Percentiles rank a stretch among this genome's conserved stretches.
Evolutionary conservation across 2,329 filamentous ascomycete genomes (phyloP).

Genomic region (Pestalotiopsis fici): DNA sequence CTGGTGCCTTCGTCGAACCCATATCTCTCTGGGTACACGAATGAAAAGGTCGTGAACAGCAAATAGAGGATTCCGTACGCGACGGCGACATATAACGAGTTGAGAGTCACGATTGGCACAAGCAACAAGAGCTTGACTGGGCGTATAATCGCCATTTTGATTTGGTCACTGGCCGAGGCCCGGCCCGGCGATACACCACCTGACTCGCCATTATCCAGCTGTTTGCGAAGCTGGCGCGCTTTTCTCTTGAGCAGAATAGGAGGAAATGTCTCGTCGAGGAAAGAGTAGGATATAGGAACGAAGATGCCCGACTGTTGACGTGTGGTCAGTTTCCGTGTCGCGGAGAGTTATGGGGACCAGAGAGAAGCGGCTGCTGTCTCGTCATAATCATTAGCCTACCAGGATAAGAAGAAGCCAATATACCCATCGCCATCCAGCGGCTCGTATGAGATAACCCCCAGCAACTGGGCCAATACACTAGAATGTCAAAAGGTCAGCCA

Average conservation of each 20-base stretch:
- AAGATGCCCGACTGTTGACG: conserved; percentile 9
- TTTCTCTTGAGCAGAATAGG: conserved; percentile 41
- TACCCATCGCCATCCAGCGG: conserved; percentile 51
- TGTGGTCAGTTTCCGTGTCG: not conserved
- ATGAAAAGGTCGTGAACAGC: conserved; percentile 46
- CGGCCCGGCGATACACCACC: conserved; percentile 40
- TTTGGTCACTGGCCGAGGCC: conserved; percentile 33
- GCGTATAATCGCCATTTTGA: conserved; percentile 41
- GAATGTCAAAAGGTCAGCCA: not conserved
- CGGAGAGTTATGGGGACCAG: not conserved
- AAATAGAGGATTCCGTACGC: conserved; percentile 59
- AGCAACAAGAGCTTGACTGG: conserved; percentile 54
- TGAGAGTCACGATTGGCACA: conserved; percentile 51
- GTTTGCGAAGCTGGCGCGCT: conserved; percentile 38
- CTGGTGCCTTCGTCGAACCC: conserved; percentile 45
- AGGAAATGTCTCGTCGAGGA: conserved; percentile 42
- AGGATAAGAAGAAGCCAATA: conserved; percentile 48
- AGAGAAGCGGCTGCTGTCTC: conserved; percentile 12
- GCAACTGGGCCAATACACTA: conserved; percentile 44
- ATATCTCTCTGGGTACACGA: conserved; percentile 53
- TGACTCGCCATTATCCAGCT: conserved; percentile 34
- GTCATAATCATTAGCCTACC: conserved; percentile 29
- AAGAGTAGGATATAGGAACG: conserved; percentile 14
- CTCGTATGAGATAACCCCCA: conserved; percentile 30
- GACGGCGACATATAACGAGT: conserved; percentile 55